phyloP scores from a whole-genome alignment of 805 yeast genomes.

The Myxozyma neglecta region DNA sequence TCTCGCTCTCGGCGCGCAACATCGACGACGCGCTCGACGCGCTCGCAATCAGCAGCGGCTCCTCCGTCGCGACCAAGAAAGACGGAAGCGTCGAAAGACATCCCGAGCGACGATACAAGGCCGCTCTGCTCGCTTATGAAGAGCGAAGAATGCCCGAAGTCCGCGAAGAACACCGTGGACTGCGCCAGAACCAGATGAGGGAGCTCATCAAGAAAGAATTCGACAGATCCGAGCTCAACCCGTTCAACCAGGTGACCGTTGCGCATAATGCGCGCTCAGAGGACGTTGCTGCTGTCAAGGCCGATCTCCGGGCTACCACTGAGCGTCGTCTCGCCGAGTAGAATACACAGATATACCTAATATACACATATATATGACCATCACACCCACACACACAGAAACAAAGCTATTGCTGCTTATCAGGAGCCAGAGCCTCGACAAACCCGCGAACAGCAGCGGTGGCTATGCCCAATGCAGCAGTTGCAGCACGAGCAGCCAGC shows the following conservation, averaged over 20 bases:
- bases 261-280: conserved; percentile 59
- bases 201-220: conserved; percentile 75
- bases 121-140: conserved; percentile 71
- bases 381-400: neutral
- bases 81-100: conserved; percentile 66
- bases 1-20: conserved; percentile 58
- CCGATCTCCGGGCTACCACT: conserved; percentile 51
- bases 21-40: conserved; percentile 80
- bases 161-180: conserved; percentile 75
- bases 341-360: neutral
- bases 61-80: conserved; percentile 44
- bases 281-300: conserved; percentile 51
- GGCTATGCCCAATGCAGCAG: neutral
- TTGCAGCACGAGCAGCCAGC: conserved; percentile 4
- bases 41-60: conserved; percentile 51
- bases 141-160: conserved; percentile 70
- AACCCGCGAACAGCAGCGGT: conserved; percentile 24
- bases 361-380: neutral
- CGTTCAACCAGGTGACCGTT: conserved; percentile 75
- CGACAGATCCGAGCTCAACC: conserved; percentile 76
- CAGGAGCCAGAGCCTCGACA: conserved; percentile 11
- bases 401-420: neutral
- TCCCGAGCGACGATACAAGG: conserved; percentile 85
- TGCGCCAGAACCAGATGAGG: conserved; percentile 75
- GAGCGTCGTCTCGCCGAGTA: conserved; percentile 43